Percentiles rank a stretch among this genome's conserved stretches.
Evolutionary conservation across 2,329 filamentous ascomycete species (phyloP).

Genomic region (Fonsecaea nubica): DNA sequence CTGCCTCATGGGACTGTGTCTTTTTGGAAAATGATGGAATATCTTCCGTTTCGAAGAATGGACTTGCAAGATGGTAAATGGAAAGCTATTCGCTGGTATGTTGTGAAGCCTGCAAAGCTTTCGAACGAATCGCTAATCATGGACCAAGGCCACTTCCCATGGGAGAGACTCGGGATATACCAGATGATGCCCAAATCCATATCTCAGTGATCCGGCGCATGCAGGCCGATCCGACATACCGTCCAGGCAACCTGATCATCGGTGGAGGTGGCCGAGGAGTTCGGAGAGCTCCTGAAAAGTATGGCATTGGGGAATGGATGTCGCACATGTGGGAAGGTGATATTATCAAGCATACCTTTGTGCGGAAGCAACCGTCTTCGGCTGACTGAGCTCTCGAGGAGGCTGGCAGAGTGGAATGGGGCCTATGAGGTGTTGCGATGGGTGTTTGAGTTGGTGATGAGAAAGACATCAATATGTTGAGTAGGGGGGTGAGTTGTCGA

Average conservation of each 20-base stretch:
- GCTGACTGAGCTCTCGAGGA: background rate
- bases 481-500: too few species aligned
- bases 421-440: background rate
- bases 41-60: conserved; percentile 80
- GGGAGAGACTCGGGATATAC: conserved; percentile 79
- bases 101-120: background rate
- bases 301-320: conserved; percentile 76
- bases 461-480: too few species aligned
- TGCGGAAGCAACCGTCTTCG: conserved; percentile 14
- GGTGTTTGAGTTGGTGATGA: too few species aligned
- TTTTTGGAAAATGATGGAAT: conserved; percentile 80
- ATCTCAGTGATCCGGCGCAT: conserved; percentile 76
- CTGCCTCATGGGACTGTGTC: conserved; percentile 63
- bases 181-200: conserved; percentile 72
- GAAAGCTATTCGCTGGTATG: conserved; percentile 75
- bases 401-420: background rate
- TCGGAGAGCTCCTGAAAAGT: conserved; percentile 63
- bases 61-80: conserved; percentile 68
- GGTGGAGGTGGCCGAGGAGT: conserved; percentile 78
- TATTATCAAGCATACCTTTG: conserved; percentile 64
- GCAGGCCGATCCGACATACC: conserved; percentile 66
- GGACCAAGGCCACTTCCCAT: conserved; percentile 67
- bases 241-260: conserved; percentile 79
- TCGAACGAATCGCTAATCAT: background rate
- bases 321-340: conserved; percentile 70